Evolutionary conservation across 306 rosid genomes (phyloP), one percentile per base, ranked within the genome.

Genomic region (Purshia tridentata): DNA sequence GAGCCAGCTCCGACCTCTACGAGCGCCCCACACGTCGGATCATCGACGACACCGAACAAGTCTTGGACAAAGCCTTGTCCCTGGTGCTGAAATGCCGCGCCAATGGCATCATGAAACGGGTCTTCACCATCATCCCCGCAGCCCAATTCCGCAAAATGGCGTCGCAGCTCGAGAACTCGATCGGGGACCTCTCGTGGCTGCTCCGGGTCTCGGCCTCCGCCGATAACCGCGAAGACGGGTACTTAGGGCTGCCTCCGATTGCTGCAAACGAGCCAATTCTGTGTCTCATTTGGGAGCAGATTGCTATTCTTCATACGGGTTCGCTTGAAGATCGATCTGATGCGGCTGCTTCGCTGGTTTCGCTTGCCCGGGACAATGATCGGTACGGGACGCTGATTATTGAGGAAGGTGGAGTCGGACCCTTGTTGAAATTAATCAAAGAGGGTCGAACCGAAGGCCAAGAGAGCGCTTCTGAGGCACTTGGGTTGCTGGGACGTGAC

Each of bases 141-240:
- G 94, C 91, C 1, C 89, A 93, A 8, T 90, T 92, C 66, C 87
- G 98, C 2, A 92, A 92, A 62, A 84, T 84, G 77, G 82, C 78
- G 8, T 76, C 85, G 3, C 89, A 82, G 29, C 89, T 92, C 3
- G 98, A 92, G 41, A 92, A 90, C 42, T 92, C 96, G 9, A 77
- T 90, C 63, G 96, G 98, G 0, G 98, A 92, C 46, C 80, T 92
- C 8, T 92, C 98, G 15, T 92, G 98, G 98, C 86, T 92, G 67
- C 96, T 92, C 54, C 90, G 97, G 0, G 97, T 92, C 72, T 87
- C 98, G 9, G 86, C 96, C 15, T 88, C 96, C 40, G 92, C 97
- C 2, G 88, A 73, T 35, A 86, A 80, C 65, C 72, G 87, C 41
- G 86, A 82, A 64, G 87, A 76, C 46, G 88, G 85, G 62, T 77